These are phyloP conservation scores for Naganishia liquefaciens DNA, from an alignment of 1,284 basidiomycete genomes.

Conservation along the genomic window DNA sequence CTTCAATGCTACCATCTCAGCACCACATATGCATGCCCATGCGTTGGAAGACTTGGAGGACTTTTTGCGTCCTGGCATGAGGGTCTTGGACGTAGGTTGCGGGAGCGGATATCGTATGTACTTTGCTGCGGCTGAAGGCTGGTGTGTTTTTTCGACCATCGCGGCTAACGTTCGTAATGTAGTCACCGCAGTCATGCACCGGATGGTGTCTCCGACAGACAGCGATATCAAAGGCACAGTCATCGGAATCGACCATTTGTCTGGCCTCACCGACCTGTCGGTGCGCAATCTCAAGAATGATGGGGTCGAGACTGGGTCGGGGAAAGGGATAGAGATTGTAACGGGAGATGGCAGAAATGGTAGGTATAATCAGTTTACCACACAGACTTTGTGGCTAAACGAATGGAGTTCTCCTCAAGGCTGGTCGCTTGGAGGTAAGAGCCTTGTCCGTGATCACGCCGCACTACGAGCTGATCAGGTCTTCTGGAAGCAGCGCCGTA, in stretches of 20 bases:
- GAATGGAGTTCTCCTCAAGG: neutral
- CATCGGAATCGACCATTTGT: slow-evolving; percentile 89
- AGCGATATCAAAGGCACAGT: slow-evolving; percentile 58
- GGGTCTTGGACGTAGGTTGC: slow-evolving; percentile 51
- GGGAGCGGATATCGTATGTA: slow-evolving; percentile 68
- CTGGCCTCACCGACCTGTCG: slow-evolving; percentile 71
- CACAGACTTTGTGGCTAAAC: neutral
- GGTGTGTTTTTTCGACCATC: too few species aligned
- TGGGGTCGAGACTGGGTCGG: slow-evolving; percentile 61
- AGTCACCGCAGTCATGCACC: slow-evolving; percentile 68
- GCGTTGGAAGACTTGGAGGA: slow-evolving; percentile 48
- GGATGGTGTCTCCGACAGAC: slow-evolving; percentile 60
- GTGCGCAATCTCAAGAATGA: slow-evolving; percentile 68
- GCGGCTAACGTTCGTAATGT: neutral
- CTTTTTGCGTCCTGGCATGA: slow-evolving; percentile 37
- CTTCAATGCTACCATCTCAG: slow-evolving; percentile 53
- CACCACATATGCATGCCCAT: slow-evolving; percentile 55
- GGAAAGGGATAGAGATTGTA: slow-evolving; percentile 63
- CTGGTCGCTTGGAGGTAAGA: neutral
- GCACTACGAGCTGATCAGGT: neutral
- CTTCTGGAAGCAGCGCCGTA: slow-evolving; percentile 63
- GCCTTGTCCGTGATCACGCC: neutral
- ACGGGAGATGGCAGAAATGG: slow-evolving; percentile 81
- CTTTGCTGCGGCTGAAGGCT: neutral
- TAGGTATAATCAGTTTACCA: slow-evolving; percentile 38